Conservation (phyloP, 2,329 filamentous ascomycete species). For the Ophiostoma populinum region DNA sequence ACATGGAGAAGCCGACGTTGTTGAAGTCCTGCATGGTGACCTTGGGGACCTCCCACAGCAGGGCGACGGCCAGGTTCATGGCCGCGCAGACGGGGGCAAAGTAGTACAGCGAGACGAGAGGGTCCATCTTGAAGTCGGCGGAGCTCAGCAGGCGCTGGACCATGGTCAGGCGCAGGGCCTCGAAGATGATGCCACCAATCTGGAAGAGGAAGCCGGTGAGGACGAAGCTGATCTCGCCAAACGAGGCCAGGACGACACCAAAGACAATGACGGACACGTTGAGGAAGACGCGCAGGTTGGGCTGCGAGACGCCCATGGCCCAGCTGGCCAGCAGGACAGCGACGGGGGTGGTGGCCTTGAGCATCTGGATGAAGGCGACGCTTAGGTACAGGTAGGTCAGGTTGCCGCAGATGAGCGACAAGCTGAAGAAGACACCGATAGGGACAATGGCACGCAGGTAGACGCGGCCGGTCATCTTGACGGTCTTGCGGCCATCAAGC, state of each 20-base stretch:
- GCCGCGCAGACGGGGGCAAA: conserved; percentile 69
- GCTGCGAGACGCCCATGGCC: conserved; percentile 67
- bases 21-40: conserved; percentile 54
- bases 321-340: conserved; percentile 82
- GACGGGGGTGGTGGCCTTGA: conserved; percentile 94
- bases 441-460: conserved; percentile 89
- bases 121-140: conserved; percentile 82
- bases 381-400: conserved; percentile 88
- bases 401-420: conserved; percentile 94
- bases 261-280: conserved; percentile 93
- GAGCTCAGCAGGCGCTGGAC: conserved; percentile 69
- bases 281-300: conserved; percentile 70
- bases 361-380: conserved; percentile 97
- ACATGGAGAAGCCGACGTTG: conserved; percentile 53
- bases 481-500: conserved; percentile 84
- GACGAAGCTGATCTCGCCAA: conserved; percentile 91
- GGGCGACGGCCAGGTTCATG: conserved; percentile 61
- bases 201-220: conserved; percentile 66
- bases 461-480: conserved; percentile 91
- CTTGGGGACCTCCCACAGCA: conserved; percentile 56
- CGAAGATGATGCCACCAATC: conserved; percentile 60
- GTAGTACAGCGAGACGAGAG: conserved; percentile 76
- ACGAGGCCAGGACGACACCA: conserved; percentile 83
- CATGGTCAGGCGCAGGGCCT: conserved; percentile 69
- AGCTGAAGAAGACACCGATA: conserved; percentile 87